Base-by-base conservation (phyloP, 805 yeast genomes). In the Starmerella vaccinii region DNA sequence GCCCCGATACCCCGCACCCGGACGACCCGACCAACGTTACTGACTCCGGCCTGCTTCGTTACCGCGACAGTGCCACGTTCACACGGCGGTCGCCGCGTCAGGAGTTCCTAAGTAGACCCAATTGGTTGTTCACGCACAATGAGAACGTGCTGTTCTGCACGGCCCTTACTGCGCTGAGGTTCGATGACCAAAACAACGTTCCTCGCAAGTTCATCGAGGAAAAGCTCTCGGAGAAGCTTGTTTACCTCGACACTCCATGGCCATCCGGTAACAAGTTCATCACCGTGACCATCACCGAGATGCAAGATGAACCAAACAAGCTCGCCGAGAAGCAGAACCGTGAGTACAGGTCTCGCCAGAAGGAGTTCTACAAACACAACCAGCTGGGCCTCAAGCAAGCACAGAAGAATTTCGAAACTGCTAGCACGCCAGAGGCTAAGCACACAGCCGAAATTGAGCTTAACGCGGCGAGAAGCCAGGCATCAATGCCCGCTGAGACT, bases 151-250 rank as follows among this genome's bases (percentile, higher is more conserved):
- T 55, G 21, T 55, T 55, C 26, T 55, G 58, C 46, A 49, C 55
- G 23, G 54, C 57, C 12, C 32, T 55, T 26, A 46, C 51, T 23
- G 43, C 54, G 12, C 47, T 55, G 39, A 49, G 57, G 13, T 53
- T 48, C 47, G 37, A 42, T 33, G 58, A 55, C 33, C 58, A 55
- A 38, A 55, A 55, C 53, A 43, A 55, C 35, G 58, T 55, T 16
- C 58, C 58, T 13, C 57, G 58, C 19, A 55, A 55, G 44, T 55
- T 53, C 50, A 53, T 55, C 12, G 58, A 55, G 50, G 57, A 55
- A 18, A 46, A 52, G 53, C 47, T 55, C 12, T 27, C 49, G 13
- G 57, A 55, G 34, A 47, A 39, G 16, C 54, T 55, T 51, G 58
- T 53, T 15, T 46, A 48, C 16, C 33, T 53, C 37, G 57, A 55